Evolutionary conservation across 2,329 filamentous ascomycete species (phyloP).

Genomic region (Pseudogymnoascus sp.): DNA sequence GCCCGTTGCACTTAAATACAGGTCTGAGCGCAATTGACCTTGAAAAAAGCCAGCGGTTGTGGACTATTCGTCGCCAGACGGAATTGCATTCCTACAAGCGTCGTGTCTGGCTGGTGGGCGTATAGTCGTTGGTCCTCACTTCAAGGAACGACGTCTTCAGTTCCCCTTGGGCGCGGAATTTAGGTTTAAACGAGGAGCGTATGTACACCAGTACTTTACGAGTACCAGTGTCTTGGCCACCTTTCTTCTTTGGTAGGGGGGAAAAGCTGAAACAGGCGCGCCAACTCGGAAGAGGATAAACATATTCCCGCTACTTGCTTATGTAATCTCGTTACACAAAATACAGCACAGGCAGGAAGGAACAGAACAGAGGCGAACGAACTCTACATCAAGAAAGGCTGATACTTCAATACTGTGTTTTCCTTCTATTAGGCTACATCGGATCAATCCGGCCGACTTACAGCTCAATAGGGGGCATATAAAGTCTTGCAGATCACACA

Average conservation of each 20-base stretch:
- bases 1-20: background rate
- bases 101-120: constrained; percentile 4
- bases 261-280: constrained; percentile 6
- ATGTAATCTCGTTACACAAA: background rate
- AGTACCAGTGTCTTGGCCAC: constrained; percentile 3
- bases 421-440: background rate
- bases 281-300: background rate
- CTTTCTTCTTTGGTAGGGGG: constrained; percentile 6
- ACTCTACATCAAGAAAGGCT: background rate
- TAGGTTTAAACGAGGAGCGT: constrained; percentile 6
- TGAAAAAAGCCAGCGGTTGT: constrained; percentile 2
- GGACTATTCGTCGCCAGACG: constrained; percentile 1
- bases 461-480: background rate
- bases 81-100: constrained; percentile 6
- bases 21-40: background rate
- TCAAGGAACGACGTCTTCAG: constrained; percentile 3
- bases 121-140: background rate
- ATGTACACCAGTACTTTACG: constrained; percentile 2
- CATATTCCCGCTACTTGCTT: background rate
- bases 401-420: background rate
- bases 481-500: background rate
- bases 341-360: background rate
- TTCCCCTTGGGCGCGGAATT: constrained; percentile 7
- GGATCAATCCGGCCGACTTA: background rate
- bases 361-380: background rate